Evolutionary conservation across 768 basidiomycete species (phyloP).

Genomic region (Trichaptum fuscoviolaceum): DNA sequence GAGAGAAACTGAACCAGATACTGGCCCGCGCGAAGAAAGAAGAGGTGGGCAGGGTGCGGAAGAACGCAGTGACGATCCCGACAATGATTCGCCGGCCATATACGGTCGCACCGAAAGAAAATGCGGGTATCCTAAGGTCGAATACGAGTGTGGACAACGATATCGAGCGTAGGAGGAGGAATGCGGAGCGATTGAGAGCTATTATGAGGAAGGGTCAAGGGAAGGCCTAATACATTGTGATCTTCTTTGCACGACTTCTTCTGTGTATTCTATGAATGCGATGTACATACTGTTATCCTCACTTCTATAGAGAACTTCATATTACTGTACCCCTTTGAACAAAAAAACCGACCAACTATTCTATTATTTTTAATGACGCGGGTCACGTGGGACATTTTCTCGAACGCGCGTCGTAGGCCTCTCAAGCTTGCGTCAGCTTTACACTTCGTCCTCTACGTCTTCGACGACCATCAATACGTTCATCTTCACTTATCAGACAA

Average conservation of each 20-base stretch:
- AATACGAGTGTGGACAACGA: slow-evolving; percentile 67
- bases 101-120: slow-evolving; percentile 67
- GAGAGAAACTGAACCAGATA: slow-evolving; percentile 62
- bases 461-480: neutral
- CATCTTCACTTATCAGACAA: neutral
- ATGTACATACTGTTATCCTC: no score
- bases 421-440: neutral
- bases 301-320: no score
- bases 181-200: slow-evolving; percentile 65
- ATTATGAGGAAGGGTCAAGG: slow-evolving; percentile 42
- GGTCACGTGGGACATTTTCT: neutral
- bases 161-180: slow-evolving; percentile 66
- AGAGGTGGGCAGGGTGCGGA: slow-evolving; percentile 65
- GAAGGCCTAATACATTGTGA: neutral
- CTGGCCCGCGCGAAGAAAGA: slow-evolving; percentile 59
- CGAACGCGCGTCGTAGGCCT: neutral
- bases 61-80: slow-evolving; percentile 82
- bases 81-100: slow-evolving; percentile 71
- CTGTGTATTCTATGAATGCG: no score
- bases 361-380: neutral
- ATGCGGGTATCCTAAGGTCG: slow-evolving; percentile 44
- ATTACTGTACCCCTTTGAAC: neutral
- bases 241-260: no score
- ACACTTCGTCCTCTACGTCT: neutral
- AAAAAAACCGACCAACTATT: neutral